Evolutionary conservation across 495 filamentous ascomycete genomes (phyloP), one percentile per base, ranked within the genome.

Genomic region (Rhizodiscina lignyota): DNA sequence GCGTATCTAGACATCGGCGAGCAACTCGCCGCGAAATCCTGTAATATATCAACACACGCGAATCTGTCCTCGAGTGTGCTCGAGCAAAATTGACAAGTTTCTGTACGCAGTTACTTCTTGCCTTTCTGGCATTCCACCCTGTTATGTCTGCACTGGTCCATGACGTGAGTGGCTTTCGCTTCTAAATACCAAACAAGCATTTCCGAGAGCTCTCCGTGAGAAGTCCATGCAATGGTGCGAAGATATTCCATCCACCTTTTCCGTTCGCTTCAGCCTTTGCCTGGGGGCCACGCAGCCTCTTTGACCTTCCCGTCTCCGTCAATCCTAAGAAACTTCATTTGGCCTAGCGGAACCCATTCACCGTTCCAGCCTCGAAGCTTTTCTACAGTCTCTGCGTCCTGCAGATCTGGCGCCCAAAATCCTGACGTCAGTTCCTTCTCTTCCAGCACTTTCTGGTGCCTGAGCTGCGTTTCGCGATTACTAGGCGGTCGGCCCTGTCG

Each of bases 381-480:
- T 34, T 53, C 45, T 26, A 80, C 36, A 39, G 68, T 77, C 28
- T 65, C 58, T 32, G 47, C 43, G 30, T 76, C 58, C 32, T 59
- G 50, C 22, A 82, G 37, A 39, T 83, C 70, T 1, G 78, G 78
- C 43, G 77, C 52, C 67, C 75, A 82, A 48, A 91, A 92, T 0
- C 89, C 89, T 19, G 75, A 79, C 31, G 72, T 65, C 43, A 82
- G 79, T 59, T 97, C 89, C 49, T 77, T 78, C 44, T 77, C 60
- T 43, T 94, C 82, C 15, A 58, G 58, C 15, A 65, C 63, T 31
- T 79, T 73, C 31, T 72, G 70, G 47, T 85, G 73, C 42, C 66
- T 70, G 18, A 96, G 58, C 3, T 79, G 56, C 51, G 85, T 81
- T 48, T 94, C 83, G 35, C 71, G 69, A 20, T 73, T 68, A 46